Evolutionary conservation across 768 basidiomycete genomes (phyloP).

Genomic region (Plicaturopsis crispa): DNA sequence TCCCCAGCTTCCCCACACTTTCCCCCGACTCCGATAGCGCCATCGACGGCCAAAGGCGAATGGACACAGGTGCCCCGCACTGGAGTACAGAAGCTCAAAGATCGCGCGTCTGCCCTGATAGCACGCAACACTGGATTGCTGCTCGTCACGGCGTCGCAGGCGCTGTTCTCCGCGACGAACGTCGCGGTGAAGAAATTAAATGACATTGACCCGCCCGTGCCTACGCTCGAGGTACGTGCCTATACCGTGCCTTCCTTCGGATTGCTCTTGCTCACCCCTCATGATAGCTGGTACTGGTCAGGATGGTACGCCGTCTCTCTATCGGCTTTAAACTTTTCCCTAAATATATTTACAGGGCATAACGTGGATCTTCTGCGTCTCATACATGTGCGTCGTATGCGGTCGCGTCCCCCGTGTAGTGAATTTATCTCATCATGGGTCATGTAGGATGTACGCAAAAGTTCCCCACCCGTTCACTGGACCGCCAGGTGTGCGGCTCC

Average conservation of each 20-base stretch:
- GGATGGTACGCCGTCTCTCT: slow-evolving; percentile 39
- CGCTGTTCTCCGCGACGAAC: slow-evolving; percentile 56
- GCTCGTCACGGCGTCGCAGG: slow-evolving; percentile 47
- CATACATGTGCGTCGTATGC: slow-evolving; percentile 43
- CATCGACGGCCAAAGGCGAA: no score
- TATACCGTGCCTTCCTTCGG: neutral
- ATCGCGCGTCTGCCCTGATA: neutral
- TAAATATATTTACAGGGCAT: slow-evolving; percentile 28
- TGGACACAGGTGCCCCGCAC: no score
- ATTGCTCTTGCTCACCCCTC: neutral
- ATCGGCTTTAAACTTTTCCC: neutral
- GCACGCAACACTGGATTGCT: slow-evolving; percentile 47
- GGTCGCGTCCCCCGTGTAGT: no score
- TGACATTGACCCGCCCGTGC: slow-evolving; percentile 47
- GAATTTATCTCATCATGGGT: no score
- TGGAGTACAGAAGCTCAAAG: no score
- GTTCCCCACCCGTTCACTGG: slow-evolving; percentile 58
- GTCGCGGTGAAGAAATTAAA: slow-evolving; percentile 58
- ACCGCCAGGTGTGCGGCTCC: slow-evolving; percentile 55
- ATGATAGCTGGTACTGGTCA: slow-evolving; percentile 41
- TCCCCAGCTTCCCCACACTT: no score
- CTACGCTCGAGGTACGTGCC: slow-evolving; percentile 42
- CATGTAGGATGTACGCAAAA: no score
- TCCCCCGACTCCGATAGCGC: no score
- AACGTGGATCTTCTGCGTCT: slow-evolving; percentile 41